Evolutionary conservation across 768 basidiomycete genomes (phyloP).

Genomic region (Lactarius quietus): DNA sequence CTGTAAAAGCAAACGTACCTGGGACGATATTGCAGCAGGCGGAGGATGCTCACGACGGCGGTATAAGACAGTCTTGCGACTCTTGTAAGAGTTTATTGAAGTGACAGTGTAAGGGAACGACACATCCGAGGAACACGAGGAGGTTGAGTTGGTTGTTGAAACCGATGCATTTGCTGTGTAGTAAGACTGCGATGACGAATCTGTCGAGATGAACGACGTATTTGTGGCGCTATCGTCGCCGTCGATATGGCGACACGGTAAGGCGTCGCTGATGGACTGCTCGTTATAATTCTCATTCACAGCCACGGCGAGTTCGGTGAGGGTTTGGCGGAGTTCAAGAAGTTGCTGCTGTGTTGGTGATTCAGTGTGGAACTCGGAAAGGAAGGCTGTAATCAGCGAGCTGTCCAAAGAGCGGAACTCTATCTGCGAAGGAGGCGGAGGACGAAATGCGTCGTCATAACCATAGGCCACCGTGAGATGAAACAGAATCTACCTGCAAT

Average conservation of each 20-base stretch:
- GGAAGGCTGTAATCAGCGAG: constrained; percentile 63
- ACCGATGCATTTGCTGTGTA: no score
- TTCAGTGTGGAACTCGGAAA: constrained; percentile 54
- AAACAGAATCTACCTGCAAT: constrained; percentile 15
- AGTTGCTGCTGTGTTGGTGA: constrained; percentile 40
- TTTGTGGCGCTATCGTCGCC: no score
- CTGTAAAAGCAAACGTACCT: no score
- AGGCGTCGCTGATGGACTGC: constrained; percentile 26
- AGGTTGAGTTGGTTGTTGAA: no score
- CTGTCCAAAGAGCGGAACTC: constrained; percentile 77
- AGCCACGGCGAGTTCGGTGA: constrained; percentile 56
- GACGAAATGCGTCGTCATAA: not conserved
- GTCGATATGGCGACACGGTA: constrained; percentile 12
- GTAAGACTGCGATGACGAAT: no score
- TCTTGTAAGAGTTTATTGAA: no score
- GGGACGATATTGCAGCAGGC: no score
- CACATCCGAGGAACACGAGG: no score
- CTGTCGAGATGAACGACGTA: no score
- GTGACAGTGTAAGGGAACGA: no score
- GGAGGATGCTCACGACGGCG: no score
- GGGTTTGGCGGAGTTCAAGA: constrained; percentile 45
- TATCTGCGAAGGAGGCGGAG: constrained; percentile 44
- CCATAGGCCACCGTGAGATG: not conserved
- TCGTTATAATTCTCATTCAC: constrained; percentile 50
- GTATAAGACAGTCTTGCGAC: no score